A percentile compares a stretch with the other conserved stretches of the same genome.
Conservation (phyloP, 108 stramenopile genomes). For the Cyclostephanos tholiformis region DNA sequence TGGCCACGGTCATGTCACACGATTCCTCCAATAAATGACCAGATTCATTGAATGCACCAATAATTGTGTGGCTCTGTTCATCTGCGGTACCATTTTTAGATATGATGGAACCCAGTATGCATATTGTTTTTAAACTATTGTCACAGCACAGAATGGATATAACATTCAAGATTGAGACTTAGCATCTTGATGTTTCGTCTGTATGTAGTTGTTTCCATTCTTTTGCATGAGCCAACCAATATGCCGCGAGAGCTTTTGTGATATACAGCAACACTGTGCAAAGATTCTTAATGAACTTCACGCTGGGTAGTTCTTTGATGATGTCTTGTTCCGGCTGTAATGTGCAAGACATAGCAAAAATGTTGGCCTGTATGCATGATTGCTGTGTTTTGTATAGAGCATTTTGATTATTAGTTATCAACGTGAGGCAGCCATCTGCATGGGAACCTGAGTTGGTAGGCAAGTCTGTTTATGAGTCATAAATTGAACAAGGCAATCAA, state of each 20-base stretch:
- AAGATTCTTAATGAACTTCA: slow-evolving; percentile 15
- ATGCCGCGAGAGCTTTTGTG: slow-evolving; percentile 16
- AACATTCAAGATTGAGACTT: slow-evolving; percentile 13
- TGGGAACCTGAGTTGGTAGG: slow-evolving; percentile 9
- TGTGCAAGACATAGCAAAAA: slow-evolving; percentile 2
- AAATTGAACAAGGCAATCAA: too few species aligned
- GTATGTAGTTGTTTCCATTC: slow-evolving; percentile 26
- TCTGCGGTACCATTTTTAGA: slow-evolving; percentile 5
- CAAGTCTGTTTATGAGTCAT: neutral
- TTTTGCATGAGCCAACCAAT: slow-evolving; percentile 14
- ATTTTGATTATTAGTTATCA: slow-evolving; percentile 24
- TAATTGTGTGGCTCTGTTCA: neutral
- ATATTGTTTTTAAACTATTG: neutral
- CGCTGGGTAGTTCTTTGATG: slow-evolving; percentile 9
- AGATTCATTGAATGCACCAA: neutral
- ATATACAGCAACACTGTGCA: slow-evolving; percentile 4
- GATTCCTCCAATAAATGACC: slow-evolving; percentile 2
- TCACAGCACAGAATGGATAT: neutral
- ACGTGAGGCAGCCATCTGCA: slow-evolving; percentile 21
- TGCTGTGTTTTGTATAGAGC: slow-evolving; percentile 23
- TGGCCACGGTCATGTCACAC: neutral
- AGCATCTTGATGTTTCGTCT: slow-evolving; percentile 20
- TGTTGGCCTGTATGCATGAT: slow-evolving; percentile 17
- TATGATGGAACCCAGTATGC: slow-evolving; percentile 8
- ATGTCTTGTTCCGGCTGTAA: slow-evolving; percentile 2